These are phyloP conservation scores for Solanum raphanifolium DNA, from an alignment of 257 asterid species.

Conservation along the genomic window DNA sequence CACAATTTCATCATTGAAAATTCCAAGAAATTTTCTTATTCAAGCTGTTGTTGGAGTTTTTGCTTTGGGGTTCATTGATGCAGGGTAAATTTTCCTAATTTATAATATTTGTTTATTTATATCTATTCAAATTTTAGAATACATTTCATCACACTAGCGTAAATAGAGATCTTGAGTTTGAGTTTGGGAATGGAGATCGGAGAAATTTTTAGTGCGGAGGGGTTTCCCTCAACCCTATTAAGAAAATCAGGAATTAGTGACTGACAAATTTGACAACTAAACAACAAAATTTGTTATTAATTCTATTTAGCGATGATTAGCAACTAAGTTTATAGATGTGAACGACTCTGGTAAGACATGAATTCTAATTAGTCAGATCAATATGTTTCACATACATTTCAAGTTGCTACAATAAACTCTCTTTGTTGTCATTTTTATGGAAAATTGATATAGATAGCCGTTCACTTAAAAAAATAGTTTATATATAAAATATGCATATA, in stretches of 20 bases:
- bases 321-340: not conserved
- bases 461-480: not conserved
- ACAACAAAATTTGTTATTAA: not conserved
- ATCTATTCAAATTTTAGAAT: not conserved
- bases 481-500: not conserved
- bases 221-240: not conserved
- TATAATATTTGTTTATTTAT: not conserved
- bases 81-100: constrained; percentile 43
- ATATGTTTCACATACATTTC: not conserved
- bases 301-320: not conserved
- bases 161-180: not conserved
- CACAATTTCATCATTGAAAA: constrained; percentile 19
- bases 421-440: not conserved
- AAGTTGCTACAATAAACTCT: not conserved
- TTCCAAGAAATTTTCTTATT: constrained; percentile 25
- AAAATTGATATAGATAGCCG: not conserved
- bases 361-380: not conserved
- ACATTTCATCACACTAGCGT: not conserved
- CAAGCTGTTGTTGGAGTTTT: constrained; percentile 52
- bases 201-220: not conserved
- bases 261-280: not conserved
- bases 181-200: not conserved
- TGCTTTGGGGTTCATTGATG: constrained; percentile 75
- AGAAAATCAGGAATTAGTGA: not conserved
- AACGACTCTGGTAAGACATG: not conserved